A percentile compares a stretch with the other conserved stretches of the same genome.
Evolutionary conservation across 108 stramenopile genomes (phyloP).

Genomic region (Cyclotella sp.): DNA sequence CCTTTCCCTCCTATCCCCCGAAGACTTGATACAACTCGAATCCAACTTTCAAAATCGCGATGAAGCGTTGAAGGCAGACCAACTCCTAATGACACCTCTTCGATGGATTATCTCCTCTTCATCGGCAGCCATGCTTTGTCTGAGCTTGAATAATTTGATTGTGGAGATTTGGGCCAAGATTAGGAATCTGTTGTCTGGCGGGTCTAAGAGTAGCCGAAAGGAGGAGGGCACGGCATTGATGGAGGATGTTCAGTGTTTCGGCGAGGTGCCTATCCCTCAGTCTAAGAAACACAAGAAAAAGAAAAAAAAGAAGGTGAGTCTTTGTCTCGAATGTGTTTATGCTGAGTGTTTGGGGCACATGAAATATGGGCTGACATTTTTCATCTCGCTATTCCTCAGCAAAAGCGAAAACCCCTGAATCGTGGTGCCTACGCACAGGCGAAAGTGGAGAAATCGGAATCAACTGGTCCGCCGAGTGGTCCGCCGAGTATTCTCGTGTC

Average conservation of each 20-base stretch:
- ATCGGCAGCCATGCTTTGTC: not conserved
- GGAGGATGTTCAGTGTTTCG: not conserved
- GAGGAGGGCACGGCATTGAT: too few relatives aligned
- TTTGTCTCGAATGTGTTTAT: not conserved
- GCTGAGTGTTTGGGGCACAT: not conserved
- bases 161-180: too few relatives aligned
- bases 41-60: not conserved
- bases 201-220: too few relatives aligned
- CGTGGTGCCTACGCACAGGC: not conserved
- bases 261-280: slow-evolving; percentile 2
- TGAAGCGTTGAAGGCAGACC: not conserved
- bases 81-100: not conserved
- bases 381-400: not conserved
- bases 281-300: slow-evolving; percentile 44
- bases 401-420: not conserved
- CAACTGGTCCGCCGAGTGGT: too few relatives aligned
- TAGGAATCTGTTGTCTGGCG: too few relatives aligned
- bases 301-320: slow-evolving; percentile 40
- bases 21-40: not conserved
- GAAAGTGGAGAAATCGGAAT: too few relatives aligned
- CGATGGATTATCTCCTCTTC: not conserved
- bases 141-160: not conserved
- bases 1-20: not conserved
- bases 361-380: not conserved
- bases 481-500: too few relatives aligned